Percentiles rank a stretch among this genome's conserved stretches.
phyloP scores from a whole-genome alignment of 2,329 filamentous ascomycete genomes.

The Aureobasidium namibiae region DNA sequence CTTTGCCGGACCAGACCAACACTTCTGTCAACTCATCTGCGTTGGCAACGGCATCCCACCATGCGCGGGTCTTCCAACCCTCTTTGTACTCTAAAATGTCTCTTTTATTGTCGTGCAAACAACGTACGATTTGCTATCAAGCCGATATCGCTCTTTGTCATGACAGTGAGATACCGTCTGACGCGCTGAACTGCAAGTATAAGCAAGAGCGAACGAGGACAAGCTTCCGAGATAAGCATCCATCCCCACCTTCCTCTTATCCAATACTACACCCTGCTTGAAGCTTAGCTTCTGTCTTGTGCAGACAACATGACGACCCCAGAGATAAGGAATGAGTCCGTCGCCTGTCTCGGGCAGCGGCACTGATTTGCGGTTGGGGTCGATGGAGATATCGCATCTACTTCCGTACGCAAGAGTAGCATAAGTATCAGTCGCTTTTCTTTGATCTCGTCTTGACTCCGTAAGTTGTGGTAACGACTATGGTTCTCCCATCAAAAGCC shows the following conservation, averaged over 20 bases:
- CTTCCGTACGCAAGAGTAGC: not conserved
- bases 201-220: not conserved
- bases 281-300: not conserved
- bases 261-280: not conserved
- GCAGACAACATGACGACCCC: not conserved
- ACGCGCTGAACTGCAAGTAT: not conserved
- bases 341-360: not conserved
- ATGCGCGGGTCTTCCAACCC: no score
- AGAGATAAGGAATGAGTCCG: not conserved
- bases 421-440: not conserved
- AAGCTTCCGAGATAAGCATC: slow-evolving; percentile 1
- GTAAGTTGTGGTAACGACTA: not conserved
- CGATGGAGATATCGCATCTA: not conserved
- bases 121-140: no score
- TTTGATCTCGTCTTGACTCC: not conserved
- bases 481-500: not conserved
- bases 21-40: not conserved
- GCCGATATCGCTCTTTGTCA: no score
- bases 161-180: not conserved
- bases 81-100: no score
- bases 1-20: not conserved
- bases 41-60: not conserved
- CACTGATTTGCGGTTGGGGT: not conserved
- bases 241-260: not conserved
- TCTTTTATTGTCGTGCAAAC: no score